Evolutionary conservation across 2,329 filamentous ascomycete species (phyloP).

Genomic region (Fonsecaea multimorphosa): DNA sequence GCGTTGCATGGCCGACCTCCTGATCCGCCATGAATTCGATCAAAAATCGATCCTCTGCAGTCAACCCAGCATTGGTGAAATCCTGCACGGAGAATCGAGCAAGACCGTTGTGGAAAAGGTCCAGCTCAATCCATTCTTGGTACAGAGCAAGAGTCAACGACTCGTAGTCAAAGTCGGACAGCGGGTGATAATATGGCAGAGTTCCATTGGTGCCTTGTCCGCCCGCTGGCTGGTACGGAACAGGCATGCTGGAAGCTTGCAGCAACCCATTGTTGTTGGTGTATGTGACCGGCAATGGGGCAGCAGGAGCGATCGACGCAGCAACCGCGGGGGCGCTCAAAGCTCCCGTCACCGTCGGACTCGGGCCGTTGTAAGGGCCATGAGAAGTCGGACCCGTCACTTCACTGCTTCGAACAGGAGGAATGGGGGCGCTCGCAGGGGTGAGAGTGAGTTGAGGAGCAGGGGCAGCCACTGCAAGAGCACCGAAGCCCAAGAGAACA

Average conservation of each 20-base stretch:
- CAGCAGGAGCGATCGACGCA: slow-evolving; percentile 62
- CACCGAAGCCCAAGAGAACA: slow-evolving; percentile 30
- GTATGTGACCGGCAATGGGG: slow-evolving; percentile 66
- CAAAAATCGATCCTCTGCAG: slow-evolving; percentile 70
- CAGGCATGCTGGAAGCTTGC: slow-evolving; percentile 66
- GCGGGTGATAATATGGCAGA: slow-evolving; percentile 58
- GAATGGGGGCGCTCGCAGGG: slow-evolving; percentile 29
- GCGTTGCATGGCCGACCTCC: slow-evolving; percentile 77
- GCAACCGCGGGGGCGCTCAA: slow-evolving; percentile 64
- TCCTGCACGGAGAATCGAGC: slow-evolving; percentile 71
- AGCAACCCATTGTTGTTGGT: slow-evolving; percentile 75
- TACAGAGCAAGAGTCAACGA: slow-evolving; percentile 73
- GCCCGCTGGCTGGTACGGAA: slow-evolving; percentile 73
- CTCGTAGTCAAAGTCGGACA: slow-evolving; percentile 84
- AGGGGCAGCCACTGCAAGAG: slow-evolving; percentile 33
- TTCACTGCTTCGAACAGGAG: slow-evolving; percentile 55
- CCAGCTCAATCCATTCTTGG: slow-evolving; percentile 84
- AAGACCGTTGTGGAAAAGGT: slow-evolving; percentile 79
- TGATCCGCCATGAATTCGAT: slow-evolving; percentile 79
- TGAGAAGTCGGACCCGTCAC: slow-evolving; percentile 67
- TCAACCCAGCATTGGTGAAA: slow-evolving; percentile 72
- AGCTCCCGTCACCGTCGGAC: slow-evolving; percentile 72
- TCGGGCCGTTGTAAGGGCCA: slow-evolving; percentile 68
- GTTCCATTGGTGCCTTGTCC: slow-evolving; percentile 80
- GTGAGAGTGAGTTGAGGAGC: slow-evolving; percentile 36